A percentile compares a stretch with the other conserved stretches of the same genome.
Evolutionary conservation across 2,329 filamentous ascomycete species (phyloP).

Genomic region (Aureobasidium musti): DNA sequence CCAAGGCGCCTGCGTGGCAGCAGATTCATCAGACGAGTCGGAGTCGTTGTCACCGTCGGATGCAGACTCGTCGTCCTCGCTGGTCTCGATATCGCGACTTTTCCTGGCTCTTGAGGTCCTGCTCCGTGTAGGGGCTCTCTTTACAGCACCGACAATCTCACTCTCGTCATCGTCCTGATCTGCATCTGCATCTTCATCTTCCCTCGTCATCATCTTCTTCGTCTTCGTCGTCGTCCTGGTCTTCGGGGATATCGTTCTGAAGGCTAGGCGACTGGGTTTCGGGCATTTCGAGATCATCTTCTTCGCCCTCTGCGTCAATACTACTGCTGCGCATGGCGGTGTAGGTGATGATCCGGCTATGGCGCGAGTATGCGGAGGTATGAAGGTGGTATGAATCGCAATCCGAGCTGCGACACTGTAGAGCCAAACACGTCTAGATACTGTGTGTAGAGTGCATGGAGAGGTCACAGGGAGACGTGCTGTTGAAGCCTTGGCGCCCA

Average conservation of each 20-base stretch:
- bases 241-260: constrained; percentile 53
- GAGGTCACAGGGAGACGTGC: background rate
- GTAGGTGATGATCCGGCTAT: background rate
- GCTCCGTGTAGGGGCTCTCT: constrained; percentile 37
- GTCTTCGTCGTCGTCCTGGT: constrained; percentile 47
- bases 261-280: constrained; percentile 41
- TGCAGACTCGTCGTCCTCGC: constrained; percentile 36
- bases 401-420: background rate
- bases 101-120: constrained; percentile 39
- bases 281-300: constrained; percentile 38
- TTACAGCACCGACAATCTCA: constrained; percentile 46
- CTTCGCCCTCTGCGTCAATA: constrained; percentile 35
- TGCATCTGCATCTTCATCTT: constrained; percentile 33
- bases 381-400: background rate
- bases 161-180: constrained; percentile 52
- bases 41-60: constrained; percentile 34
- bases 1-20: constrained; percentile 54
- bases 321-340: constrained; percentile 28
- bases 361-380: background rate
- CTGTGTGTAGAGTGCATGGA: constrained; percentile 15
- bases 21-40: constrained; percentile 37
- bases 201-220: constrained; percentile 47
- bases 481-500: constrained; percentile 8
- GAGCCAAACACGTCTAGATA: background rate
- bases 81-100: constrained; percentile 8